Evolutionary conservation across 768 basidiomycete genomes (phyloP).

Genomic region (Glaciozyma antarctica): DNA sequence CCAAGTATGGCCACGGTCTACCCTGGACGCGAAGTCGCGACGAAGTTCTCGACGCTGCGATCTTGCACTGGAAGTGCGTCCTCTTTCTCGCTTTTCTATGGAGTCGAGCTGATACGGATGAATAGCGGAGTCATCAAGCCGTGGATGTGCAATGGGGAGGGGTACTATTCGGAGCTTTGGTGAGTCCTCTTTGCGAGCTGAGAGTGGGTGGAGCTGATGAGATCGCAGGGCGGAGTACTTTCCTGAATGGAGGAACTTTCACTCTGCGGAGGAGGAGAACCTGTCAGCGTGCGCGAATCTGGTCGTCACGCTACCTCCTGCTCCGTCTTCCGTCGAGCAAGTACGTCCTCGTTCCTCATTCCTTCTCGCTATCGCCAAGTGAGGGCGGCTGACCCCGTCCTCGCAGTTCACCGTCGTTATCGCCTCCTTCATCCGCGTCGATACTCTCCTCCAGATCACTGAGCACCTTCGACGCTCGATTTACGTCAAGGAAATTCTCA

Average conservation of each 20-base stretch:
- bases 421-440: background rate
- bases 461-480: background rate
- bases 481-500: constrained; percentile 1
- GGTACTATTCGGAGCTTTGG: constrained; percentile 12
- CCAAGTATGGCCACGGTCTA: background rate
- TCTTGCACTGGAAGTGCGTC: constrained; percentile 1
- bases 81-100: background rate
- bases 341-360: background rate
- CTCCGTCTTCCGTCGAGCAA: background rate
- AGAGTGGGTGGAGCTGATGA: background rate
- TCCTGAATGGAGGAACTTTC: background rate
- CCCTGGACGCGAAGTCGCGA: background rate
- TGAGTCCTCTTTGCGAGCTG: background rate
- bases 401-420: constrained; percentile 10
- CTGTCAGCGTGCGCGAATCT: background rate
- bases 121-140: background rate
- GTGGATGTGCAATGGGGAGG: constrained; percentile 1
- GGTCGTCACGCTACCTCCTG: background rate
- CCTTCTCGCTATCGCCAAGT: background rate
- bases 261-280: no score
- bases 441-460: constrained; percentile 2
- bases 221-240: background rate
- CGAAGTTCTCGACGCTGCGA: background rate
- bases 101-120: background rate
- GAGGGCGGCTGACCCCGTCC: background rate